Base-by-base conservation (phyloP, 192 early-diverging fungal species). In the Linderina pennispora region DNA sequence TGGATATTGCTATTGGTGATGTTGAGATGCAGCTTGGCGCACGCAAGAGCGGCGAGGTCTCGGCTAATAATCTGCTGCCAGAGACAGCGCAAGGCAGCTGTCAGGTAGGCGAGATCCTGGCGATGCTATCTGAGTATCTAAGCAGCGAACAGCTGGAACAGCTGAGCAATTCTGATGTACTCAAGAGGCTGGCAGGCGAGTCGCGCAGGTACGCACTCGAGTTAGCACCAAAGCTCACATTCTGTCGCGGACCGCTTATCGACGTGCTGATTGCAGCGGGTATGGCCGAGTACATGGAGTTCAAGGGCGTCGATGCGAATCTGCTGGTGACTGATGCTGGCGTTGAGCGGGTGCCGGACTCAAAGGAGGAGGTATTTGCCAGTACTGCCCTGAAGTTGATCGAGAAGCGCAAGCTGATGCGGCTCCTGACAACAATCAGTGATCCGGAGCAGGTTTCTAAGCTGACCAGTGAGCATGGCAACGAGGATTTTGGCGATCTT, bases 351-450 rank as follows among this genome's bases (percentile, higher is more conserved):
- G 87, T 92, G 3, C 94, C 94, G 0, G 77, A 82, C 15, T 85
- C 86, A 36, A 95, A 93, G 58, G 92, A 92, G 54, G 94, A 95
- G 58, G 77, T 97, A 14, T 97, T 97, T 78, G 75, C 79, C 13
- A 86, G 80, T 44, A 78, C 83, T 16, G 65, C 79, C 15, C 73
- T 95, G 11, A 67, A 65, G 7, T 59, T 95, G 25, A 62, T 89
- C 32, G 94, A 95, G 25, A 97, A 97, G 63, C 74, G 94, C 47
- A 78, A 83, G 38, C 55, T 97, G 58, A 97, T 97, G 94, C 80
- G 83, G 53, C 85, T 94, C 48, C 60, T 97, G 45, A 84, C 80
- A 2, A 72, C 76, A 51, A 73, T 84, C 9, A 47, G 77, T 43
- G 71, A 80, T 41, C 60, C 72, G 19, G 77, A 72, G 1, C 22